phyloP scores from a whole-genome alignment of 2,329 filamentous ascomycete species.

The Arthrocladium fulminans region DNA sequence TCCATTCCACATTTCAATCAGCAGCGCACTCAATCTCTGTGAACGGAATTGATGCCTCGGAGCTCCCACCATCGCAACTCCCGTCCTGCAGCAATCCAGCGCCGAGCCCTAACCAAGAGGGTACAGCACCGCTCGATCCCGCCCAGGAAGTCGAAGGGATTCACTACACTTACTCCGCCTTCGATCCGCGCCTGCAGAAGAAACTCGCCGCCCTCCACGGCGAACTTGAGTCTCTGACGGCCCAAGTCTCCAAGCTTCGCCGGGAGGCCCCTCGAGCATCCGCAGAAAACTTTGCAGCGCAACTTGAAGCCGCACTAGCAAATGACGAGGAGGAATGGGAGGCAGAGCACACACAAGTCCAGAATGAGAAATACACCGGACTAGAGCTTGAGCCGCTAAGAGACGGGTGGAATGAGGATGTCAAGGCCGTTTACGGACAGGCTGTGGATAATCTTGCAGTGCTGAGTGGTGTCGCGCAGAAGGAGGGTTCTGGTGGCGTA shows the following conservation, averaged over 20 bases:
- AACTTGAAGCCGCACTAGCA: conserved; percentile 28
- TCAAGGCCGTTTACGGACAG: conserved; percentile 34
- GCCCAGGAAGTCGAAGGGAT: conserved; percentile 32
- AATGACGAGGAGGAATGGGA: conserved; percentile 38
- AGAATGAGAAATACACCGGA: neutral
- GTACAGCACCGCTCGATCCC: neutral
- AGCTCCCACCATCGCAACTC: conserved; percentile 8
- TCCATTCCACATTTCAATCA: conserved; percentile 35
- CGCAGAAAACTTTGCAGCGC: conserved; percentile 31
- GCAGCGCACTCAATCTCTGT: conserved; percentile 39
- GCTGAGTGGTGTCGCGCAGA: conserved; percentile 29
- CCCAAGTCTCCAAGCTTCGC: conserved; percentile 38
- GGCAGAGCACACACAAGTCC: conserved; percentile 6
- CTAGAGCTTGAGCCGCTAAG: conserved; percentile 17
- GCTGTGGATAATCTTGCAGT: conserved; percentile 31
- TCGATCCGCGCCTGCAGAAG: conserved; percentile 36
- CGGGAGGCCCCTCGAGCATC: conserved; percentile 36
- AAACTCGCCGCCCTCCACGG: conserved; percentile 38
- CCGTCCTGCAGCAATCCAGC: conserved; percentile 2
- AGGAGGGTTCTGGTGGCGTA: conserved; percentile 22
- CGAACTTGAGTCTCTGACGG: conserved; percentile 40
- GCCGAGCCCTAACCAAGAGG: conserved; percentile 15
- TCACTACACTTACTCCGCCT: conserved; percentile 36
- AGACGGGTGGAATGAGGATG: conserved; percentile 30
- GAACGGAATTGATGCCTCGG: conserved; percentile 36